Percentiles rank a stretch among this genome's conserved stretches.
Evolutionary conservation across 2,329 filamentous ascomycete species (phyloP).

Genomic region (Stemphylium lycopersici): DNA sequence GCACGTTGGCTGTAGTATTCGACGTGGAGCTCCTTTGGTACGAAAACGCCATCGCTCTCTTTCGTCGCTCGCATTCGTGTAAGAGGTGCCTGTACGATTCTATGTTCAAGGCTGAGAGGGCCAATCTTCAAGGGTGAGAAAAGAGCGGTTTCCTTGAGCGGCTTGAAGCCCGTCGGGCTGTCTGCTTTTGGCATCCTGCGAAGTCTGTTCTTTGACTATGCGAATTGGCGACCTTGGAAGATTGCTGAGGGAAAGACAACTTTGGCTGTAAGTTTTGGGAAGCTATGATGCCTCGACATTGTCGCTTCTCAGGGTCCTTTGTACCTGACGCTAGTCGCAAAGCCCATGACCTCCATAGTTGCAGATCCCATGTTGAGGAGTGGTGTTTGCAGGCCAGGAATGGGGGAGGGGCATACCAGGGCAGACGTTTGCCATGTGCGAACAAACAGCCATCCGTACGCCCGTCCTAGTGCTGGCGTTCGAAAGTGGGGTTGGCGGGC

Average conservation of each 20-base stretch:
- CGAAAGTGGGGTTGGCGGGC: slow-evolving; percentile 31
- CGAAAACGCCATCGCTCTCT: slow-evolving; percentile 54
- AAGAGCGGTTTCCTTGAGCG: slow-evolving; percentile 39
- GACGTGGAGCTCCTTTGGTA: slow-evolving; percentile 53
- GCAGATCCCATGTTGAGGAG: slow-evolving; percentile 30
- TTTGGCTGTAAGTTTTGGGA: too few species aligned
- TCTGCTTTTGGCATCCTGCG: slow-evolving; percentile 41
- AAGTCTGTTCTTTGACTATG: slow-evolving; percentile 4
- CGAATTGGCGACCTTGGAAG: neutral
- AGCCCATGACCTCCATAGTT: slow-evolving; percentile 7
- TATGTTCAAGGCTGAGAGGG: slow-evolving; percentile 46
- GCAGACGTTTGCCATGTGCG: neutral
- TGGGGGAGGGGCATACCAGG: slow-evolving; percentile 27
- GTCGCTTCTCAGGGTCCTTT: slow-evolving; percentile 23
- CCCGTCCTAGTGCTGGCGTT: neutral
- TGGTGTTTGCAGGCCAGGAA: slow-evolving; percentile 31
- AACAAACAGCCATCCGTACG: slow-evolving; percentile 3
- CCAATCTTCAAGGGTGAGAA: slow-evolving; percentile 44
- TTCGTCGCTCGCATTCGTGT: slow-evolving; percentile 56
- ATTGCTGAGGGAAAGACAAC: slow-evolving; percentile 1
- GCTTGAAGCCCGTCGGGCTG: slow-evolving; percentile 36
- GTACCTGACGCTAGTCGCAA: slow-evolving; percentile 35
- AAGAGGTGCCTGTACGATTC: slow-evolving; percentile 49
- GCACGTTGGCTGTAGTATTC: slow-evolving; percentile 64
- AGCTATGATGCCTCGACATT: slow-evolving; percentile 11